Evolutionary conservation across 2,329 filamentous ascomycete genomes (phyloP), one percentile per base, ranked within the genome.

Genomic region (Aspergillus fijiensis): DNA sequence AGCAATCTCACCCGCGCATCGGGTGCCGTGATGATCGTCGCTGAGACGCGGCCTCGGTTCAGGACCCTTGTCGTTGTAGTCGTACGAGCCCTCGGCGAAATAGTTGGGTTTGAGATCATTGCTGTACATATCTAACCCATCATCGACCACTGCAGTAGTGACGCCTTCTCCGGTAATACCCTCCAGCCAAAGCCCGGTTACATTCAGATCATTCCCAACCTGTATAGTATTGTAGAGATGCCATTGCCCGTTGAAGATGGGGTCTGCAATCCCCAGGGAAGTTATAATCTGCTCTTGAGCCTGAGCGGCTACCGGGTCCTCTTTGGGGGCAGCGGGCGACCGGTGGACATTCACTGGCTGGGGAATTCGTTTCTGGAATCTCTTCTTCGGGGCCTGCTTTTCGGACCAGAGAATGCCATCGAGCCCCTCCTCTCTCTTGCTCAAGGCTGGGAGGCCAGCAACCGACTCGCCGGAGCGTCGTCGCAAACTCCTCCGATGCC

Each of bases 111-210:
- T 93, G 50, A 99, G 80, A 73, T 99, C 95, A 27, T 91, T 84
- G 79, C 93, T 98, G 78, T 96, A 86, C 89, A 99, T 95, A 72
- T 99, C 95, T 65, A 99, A 77, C 0, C 95, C 95, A 76, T 99
- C 95, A 70, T 99, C 95, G 3, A 99, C 91, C 67, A 99, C 95
- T 57, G 94, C 94, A 2, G 96, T 92, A 1, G 91, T 96, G 19
- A 90, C 85, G 62, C 94, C 94, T 69, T 91, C 86, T 57, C 95
- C 95, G 0, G 94, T 98, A 59, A 97, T 88, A 4, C 93, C 94
- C 67, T 95, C 87, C 68, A 91, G 74, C 95, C 95, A 99, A 5
- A 98, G 84, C 12, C 88, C 92, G 0, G 92, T 96, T n/a, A 98
- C 92, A 70, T 99, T 99, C 70, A 99, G 85, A 74, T 99, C 95